Base-by-base conservation (phyloP, 495 filamentous ascomycete species). In the Amniculicola lignicola region DNA sequence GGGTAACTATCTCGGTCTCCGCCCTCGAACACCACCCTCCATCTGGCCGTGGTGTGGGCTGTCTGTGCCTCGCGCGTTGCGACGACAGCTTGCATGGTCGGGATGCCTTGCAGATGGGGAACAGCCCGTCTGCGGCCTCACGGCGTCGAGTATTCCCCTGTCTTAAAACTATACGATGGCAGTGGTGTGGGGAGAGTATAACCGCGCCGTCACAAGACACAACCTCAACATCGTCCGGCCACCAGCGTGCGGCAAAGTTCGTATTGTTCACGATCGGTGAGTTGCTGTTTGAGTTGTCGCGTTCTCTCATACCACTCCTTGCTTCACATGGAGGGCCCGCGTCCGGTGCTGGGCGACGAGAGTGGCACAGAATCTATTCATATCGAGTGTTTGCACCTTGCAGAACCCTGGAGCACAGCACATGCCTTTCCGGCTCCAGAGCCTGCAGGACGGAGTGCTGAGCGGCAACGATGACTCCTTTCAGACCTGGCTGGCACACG, bases 201-300 rank as follows among this genome's bases (percentile, higher is more conserved):
- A 29, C 22, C 3, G 47, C 25, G 31, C n/a, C n/a, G n/a, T 51
- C 47, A 58, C 54, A 37, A 58, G 46, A 51, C 47, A n/a, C n/a
- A n/a, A n/a, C n/a, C 45, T 10, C 28, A n/a, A n/a, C 22, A 19
- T 24, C 4, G 7, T 40, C 33, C 27, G 4, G 21, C 44, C 36
- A 47, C 37, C 54, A 46, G 45, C 10, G 37, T 49, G 44, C n/a
- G 2, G 29, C 11, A 16, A 21, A 14, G 33, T 50, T 37, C 31
- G 15, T 22, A 50, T 35, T 10, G 22, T 50, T 27, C 50, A 42
- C 18, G n/a, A 48, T 46, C 33, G 42, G 52, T 48, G 31, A 6
- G n/a, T 55, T 27, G 24, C 23, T 39, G 31, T 38, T 50, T 25
- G 37, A 41, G n/a, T 51, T 51, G 31, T 40, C 35, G 19, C 25